These are phyloP conservation scores for Cystofilobasidium capitatum DNA, from an alignment of 768 basidiomycete genomes.

Conservation along the genomic window DNA sequence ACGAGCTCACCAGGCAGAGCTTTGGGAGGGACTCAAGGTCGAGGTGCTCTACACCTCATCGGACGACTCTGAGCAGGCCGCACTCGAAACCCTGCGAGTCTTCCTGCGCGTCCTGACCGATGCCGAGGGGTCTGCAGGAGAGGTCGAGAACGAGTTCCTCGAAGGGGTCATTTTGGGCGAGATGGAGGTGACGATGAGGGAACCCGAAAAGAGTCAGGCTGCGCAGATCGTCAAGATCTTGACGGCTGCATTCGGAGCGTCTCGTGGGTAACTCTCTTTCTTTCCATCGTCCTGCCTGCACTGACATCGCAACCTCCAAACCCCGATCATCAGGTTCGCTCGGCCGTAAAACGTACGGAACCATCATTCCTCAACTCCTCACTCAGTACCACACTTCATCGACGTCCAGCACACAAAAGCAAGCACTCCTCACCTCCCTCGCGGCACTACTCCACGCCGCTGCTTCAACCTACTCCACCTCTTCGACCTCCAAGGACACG, in stretches of 20 bases:
- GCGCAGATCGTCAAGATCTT: constrained; percentile 76
- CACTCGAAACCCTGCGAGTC: constrained; percentile 58
- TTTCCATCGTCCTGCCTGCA: neutral
- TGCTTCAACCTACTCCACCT: constrained; percentile 44
- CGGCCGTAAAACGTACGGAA: constrained; percentile 56
- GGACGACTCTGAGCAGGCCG: constrained; percentile 60
- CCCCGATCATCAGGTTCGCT: constrained; percentile 50
- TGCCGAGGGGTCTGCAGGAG: neutral
- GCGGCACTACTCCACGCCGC: constrained; percentile 38
- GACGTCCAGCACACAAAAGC: neutral
- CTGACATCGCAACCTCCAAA: neutral
- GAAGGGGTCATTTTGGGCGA: constrained; percentile 69
- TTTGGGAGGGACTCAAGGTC: constrained; percentile 86
- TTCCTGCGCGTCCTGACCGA: constrained; percentile 45
- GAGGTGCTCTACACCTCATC: constrained; percentile 85
- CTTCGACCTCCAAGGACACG: constrained; percentile 13
- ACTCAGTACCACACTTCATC: constrained; percentile 51
- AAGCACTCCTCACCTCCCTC: constrained; percentile 42
- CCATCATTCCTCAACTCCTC: constrained; percentile 66
- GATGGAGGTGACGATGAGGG: constrained; percentile 65
- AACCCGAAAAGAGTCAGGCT: constrained; percentile 90
- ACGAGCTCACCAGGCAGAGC: constrained; percentile 54
- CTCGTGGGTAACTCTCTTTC: constrained; percentile 50
- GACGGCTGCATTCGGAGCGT: constrained; percentile 64
- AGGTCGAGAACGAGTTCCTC: constrained; percentile 44